phyloP scores from a whole-genome alignment of 768 basidiomycete genomes.

The Boletellus ananiceps region DNA sequence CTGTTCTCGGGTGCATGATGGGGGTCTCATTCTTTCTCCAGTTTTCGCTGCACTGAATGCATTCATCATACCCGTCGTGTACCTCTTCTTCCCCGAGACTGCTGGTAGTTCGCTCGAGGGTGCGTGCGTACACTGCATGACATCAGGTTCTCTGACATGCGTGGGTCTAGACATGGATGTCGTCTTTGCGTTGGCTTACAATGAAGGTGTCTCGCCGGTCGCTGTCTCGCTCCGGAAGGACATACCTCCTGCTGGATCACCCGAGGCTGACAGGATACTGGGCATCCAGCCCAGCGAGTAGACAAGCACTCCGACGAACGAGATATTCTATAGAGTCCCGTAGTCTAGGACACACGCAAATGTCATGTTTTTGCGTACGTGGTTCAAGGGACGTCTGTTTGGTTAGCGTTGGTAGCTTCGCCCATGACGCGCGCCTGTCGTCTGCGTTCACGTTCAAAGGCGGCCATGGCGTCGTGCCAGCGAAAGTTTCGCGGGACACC shows the following conservation, averaged over 20 bases:
- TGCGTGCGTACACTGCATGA: conserved; percentile 7
- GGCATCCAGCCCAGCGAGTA: conserved; percentile 23
- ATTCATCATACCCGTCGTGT: conserved; percentile 52
- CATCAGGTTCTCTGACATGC: background rate
- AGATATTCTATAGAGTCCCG: background rate
- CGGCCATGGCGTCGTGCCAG: conserved; percentile 29
- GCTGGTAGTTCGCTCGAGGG: conserved; percentile 56
- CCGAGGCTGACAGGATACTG: conserved; percentile 42
- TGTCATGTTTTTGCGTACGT: too few relatives aligned
- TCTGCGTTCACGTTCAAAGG: conserved; percentile 28
- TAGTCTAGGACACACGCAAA: too few relatives aligned
- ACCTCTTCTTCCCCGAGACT: conserved; percentile 60
- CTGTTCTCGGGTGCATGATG: background rate
- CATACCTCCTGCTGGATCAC: conserved; percentile 40
- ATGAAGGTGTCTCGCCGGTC: conserved; percentile 42
- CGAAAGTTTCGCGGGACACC: conserved; percentile 19
- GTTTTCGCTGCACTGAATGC: conserved; percentile 57
- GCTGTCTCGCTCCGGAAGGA: conserved; percentile 42
- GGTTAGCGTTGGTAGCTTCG: background rate
- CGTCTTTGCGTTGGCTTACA: conserved; percentile 43
- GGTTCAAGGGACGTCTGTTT: background rate
- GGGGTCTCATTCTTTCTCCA: conserved; percentile 5
- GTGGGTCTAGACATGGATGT: conserved; percentile 39
- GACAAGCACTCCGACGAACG: background rate
- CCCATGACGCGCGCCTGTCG: conserved; percentile 20